Evolutionary conservation across 2,329 filamentous ascomycete genomes (phyloP).

Genomic region (Exophiala calicioides): DNA sequence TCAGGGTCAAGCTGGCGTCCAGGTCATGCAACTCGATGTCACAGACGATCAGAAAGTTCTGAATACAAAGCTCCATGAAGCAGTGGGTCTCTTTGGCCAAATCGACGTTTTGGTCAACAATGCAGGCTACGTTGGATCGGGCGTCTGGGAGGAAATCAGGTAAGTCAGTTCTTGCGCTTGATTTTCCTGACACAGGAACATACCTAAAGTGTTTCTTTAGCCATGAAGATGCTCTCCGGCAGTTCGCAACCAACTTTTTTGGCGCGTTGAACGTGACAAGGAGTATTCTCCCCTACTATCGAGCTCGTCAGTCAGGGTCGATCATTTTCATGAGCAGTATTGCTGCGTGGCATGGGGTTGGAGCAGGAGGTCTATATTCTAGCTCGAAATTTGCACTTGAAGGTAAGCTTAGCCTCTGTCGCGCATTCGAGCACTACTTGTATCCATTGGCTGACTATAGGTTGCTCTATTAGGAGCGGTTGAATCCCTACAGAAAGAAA

Average conservation of each 20-base stretch:
- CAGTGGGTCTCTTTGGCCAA: slow-evolving; percentile 22
- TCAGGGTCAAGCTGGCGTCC: slow-evolving; percentile 10
- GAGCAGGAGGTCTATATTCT: slow-evolving; percentile 36
- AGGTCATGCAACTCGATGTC: slow-evolving; percentile 17
- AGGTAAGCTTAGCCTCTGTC: slow-evolving; percentile 27
- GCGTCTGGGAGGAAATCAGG: slow-evolving; percentile 34
- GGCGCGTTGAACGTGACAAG: slow-evolving; percentile 40
- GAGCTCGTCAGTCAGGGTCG: slow-evolving; percentile 34
- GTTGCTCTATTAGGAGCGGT: slow-evolving; percentile 27
- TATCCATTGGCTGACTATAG: background rate
- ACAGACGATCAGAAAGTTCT: slow-evolving; percentile 16
- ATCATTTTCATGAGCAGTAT: slow-evolving; percentile 41
- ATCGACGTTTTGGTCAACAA: slow-evolving; percentile 42
- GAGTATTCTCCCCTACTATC: slow-evolving; percentile 40
- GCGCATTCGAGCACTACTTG: no score
- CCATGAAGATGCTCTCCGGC: slow-evolving; percentile 30
- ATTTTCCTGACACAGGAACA: background rate
- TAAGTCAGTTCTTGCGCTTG: slow-evolving; percentile 23
- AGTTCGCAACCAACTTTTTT: slow-evolving; percentile 43
- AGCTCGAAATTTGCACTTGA: slow-evolving; percentile 46
- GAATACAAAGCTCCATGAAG: background rate
- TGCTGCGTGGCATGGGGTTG: slow-evolving; percentile 32
- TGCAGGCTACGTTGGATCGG: slow-evolving; percentile 34
- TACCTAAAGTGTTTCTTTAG: slow-evolving; percentile 3
- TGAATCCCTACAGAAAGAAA: slow-evolving; percentile 34